Base-by-base conservation (phyloP, 306 rosid species). In the Quercus dentata region DNA sequence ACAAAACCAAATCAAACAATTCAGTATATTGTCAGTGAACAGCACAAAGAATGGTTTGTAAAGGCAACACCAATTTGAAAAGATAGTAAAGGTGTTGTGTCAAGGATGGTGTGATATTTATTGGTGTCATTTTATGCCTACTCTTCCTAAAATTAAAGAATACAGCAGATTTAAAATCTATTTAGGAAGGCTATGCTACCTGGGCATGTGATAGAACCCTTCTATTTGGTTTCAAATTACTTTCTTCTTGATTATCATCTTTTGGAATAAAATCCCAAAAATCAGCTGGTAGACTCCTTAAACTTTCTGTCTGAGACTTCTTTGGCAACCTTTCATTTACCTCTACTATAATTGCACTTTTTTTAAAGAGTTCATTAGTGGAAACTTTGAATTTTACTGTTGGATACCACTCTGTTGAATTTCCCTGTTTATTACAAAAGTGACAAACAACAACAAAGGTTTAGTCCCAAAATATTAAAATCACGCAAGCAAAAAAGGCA, bases 221-320 rank as follows among this genome's bases (percentile, higher is more conserved):
- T 85, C 82, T 87, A 75, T 87, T 86, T 58, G 85, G 63, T 75
- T 55, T 88, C 57, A 59, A 69, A 67, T 46, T 57, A 51, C 73
- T 86, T 79, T 89, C 98, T 31, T 93, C 98, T 76, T 81, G 86
- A 30, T 90, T 96, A 25, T 76, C 78, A 82, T 89, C 98, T 72
- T 62, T 74, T 31, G 94, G 93, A 64, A 95, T 77, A 78, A 93
- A 93, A 80, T 88, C 84, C 99, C 99, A 95, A 87, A 83, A 95
- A 74, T 93, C 94, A 77, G 78, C 73, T n/a, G 99, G 91, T 68
- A 95, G 67, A 15, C 73, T 82, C 64, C 77, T 85, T 20, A 79
- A 74, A 76, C 44, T 77, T 77, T 75, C 83, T 70, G 74, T 87
- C 65, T 74, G 76, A 57, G 52, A 28, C 56, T 75, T 84, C 81